These are phyloP conservation scores for Xylaria castorea DNA, from an alignment of 495 filamentous ascomycete species.

Conservation along the genomic window DNA sequence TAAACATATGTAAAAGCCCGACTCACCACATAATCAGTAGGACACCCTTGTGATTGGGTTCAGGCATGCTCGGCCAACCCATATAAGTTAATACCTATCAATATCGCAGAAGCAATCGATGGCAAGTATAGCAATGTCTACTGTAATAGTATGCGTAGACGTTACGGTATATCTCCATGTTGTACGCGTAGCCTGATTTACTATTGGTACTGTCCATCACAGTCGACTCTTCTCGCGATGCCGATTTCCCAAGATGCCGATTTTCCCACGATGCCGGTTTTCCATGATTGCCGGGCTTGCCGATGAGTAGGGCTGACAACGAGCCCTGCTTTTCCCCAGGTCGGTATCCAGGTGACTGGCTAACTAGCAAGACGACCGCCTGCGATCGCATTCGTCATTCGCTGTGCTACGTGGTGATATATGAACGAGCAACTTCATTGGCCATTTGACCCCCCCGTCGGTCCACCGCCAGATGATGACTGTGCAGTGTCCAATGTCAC, in stretches of 20 bases:
- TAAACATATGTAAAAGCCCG: background rate
- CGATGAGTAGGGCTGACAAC: slow-evolving; percentile 25
- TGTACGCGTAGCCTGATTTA: background rate
- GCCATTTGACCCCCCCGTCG: background rate
- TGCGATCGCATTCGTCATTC: slow-evolving; percentile 7
- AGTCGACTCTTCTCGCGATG: slow-evolving; percentile 8
- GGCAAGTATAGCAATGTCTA: background rate
- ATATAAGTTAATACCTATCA: too few relatives aligned
- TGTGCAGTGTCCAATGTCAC: slow-evolving; percentile 14
- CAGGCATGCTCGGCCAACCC: too few relatives aligned
- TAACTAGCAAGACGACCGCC: background rate
- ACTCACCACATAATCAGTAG: background rate
- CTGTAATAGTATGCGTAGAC: background rate
- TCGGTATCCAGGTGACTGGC: slow-evolving; percentile 9
- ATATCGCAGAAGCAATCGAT: background rate
- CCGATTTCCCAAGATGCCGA: slow-evolving; percentile 22
- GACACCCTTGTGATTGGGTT: background rate
- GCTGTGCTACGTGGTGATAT: slow-evolving; percentile 7
- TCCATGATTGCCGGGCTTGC: slow-evolving; percentile 22
- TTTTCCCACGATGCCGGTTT: slow-evolving; percentile 21
- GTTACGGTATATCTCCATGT: background rate
- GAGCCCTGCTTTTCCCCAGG: background rate
- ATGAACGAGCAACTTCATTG: slow-evolving; percentile 5
- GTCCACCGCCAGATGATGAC: slow-evolving; percentile 22
- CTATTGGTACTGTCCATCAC: background rate